A percentile compares a stretch with the other conserved stretches of the same genome.
phyloP scores from a whole-genome alignment of 345 rosid genomes.

The Boechera stricta region DNA sequence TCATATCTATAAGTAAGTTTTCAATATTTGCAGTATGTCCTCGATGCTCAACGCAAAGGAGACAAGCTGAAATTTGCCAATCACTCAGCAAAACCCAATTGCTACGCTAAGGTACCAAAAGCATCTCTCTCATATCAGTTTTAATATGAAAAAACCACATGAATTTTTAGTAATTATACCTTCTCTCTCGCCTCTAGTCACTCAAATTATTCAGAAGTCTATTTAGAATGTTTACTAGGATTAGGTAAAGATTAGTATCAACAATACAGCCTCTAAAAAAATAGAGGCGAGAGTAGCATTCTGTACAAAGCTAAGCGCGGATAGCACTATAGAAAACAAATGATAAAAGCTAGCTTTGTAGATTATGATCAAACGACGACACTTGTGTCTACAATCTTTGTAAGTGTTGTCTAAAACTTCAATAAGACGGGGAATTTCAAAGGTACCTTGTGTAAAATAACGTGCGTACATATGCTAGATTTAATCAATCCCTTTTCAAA shows the following conservation, averaged over 20 bases:
- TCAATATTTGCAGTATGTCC: conserved; percentile 67
- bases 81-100: conserved; percentile 93
- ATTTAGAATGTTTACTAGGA: conserved; percentile 19
- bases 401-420: background rate
- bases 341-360: conserved; percentile 15
- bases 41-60: conserved; percentile 97
- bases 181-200: background rate
- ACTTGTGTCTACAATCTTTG: background rate
- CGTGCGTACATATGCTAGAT: background rate
- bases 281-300: background rate
- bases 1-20: conserved; percentile 11
- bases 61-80: conserved; percentile 98
- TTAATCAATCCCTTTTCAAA: background rate
- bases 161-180: background rate
- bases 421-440: too few species aligned
- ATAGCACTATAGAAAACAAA: conserved; percentile 8
- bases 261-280: background rate
- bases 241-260: background rate
- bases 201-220: background rate
- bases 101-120: conserved; percentile 85
- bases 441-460: background rate
- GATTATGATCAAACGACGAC: conserved; percentile 11
- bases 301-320: background rate
- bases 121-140: background rate
- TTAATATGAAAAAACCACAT: background rate